Evolutionary conservation across 2,329 filamentous ascomycete species (phyloP), one percentile per base, ranked within the genome.

Genomic region (Fusarium phyllophilum): DNA sequence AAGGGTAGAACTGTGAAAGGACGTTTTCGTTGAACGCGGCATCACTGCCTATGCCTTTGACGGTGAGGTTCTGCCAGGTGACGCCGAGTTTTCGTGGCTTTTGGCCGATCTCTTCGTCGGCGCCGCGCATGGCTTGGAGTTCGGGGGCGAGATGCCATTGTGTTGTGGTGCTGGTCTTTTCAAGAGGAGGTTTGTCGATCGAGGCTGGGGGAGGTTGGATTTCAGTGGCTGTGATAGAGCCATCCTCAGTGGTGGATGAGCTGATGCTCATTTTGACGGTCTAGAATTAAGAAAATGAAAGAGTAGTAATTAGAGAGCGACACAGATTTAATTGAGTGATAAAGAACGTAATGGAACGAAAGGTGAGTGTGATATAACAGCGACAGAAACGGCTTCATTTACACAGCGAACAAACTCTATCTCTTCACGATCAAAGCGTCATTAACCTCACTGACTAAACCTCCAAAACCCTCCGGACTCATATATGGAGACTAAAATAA

Each of bases 1-100:
- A 80, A 75, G 89, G 89, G 83, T 87, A 88, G 3, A 64, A 26
- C 73, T 89, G 89, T 0, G 88, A 89, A 1, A 89, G 59, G 61
- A 92, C 87, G 63, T 92, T 89, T 74, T 93, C 91, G 72, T 93
- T 90, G 46, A 93, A 83, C 14, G 89, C 88, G 4, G 91, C 89
- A 22, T 91, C 89, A 24, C 89, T 82, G 42, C 88, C 87, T 79
- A 89, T 82, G 18, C 89, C 91, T 55, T 89, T 85, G 26, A 93
- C 91, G 0, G 85, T 91, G 44, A 93, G 83, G 63, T 90, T 85
- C 68, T 89, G 85, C 89, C 90, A 93, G 5, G 91, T 89, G 0
- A 93, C 85, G 36, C 91, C 91, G 8, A 92, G 84, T 75, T 86
- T 82, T 24, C 86, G 84, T 7, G 44, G 44, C 8, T 62, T 44